Evolutionary conservation across 73 alveolate species (phyloP), one percentile per base, ranked within the genome.

Genomic region (Paramecium octaurelia): DNA sequence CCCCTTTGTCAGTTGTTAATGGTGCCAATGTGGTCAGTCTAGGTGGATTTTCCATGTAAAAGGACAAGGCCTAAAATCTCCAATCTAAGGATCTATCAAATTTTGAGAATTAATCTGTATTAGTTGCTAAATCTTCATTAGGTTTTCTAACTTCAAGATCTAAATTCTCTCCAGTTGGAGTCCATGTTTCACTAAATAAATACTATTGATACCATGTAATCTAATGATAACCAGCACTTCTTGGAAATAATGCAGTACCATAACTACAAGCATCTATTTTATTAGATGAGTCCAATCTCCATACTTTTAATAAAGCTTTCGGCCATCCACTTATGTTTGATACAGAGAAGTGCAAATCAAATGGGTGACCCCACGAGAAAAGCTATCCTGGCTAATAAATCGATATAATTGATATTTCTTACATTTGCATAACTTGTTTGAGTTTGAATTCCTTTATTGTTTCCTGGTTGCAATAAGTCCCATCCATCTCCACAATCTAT

Each of bases 211-310:
- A 84, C 94, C 80, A 85, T 97, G 98, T 57, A 89, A 96, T 73
- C 84, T 95, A 88, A 94, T 86, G 94, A 94, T 54, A 94, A 46
- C 99, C 97, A 16, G 97, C 64, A 59, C 93, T 85, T 77, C 94
- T 58, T 48, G 98, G 98, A 54, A 96, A 93, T 84, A 68, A 83
- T 76, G 86, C 69, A 27, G 96, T 92, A 34, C 98, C 98, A 89
- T 92, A 96, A 86, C 95, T 77, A 34, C 96, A 92, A 44, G 95
- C 93, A 95, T 96, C 99, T 38, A 96, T 96, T 40, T 96, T 95
- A 77, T 96, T 97, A 21, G 97, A 90, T 91, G 96, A 96, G 95
- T 96, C 99, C 71, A 96, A 94, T 90, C 97, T 94, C 95, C 97
- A 96, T 7, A 96, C 94, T 94, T 95, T 93, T 48, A 93, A 50